Evolutionary conservation across 345 rosid species (phyloP), one percentile per base, ranked within the genome.

Genomic region (Brassica juncea): DNA sequence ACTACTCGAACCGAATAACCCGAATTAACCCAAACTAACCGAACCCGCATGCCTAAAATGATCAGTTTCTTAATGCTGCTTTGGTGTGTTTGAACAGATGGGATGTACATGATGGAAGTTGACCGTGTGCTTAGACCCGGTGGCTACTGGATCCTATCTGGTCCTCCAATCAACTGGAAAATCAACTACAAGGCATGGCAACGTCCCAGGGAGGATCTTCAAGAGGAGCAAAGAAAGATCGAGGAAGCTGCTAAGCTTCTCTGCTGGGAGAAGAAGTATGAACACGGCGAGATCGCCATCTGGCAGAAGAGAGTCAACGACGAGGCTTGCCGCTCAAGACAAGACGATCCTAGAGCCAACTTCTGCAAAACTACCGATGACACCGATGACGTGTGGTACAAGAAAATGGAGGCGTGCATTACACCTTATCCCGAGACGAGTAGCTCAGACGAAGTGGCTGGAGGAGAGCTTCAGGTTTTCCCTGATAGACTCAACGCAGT

Each of bases 51-150:
- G 54, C 54, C 54, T 11, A 47, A 47, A 47, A 14, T 39, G 58
- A 70, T 35, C 9, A 23, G 23, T 49, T 27, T 5, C 9, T 65
- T 6, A 47, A 55, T 31, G 28, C 2, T 21, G 8, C 65, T 77
- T 84, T 58, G 70, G 30, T 61, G 28, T 80, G 25, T 78, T 54
- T 63, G 15, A 66, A 81, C 86, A 95, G 99, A 87, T 85, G 99
- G 99, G 72, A 89, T 80, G 83, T 91, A 93, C 85, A 68, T 95
- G 82, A 93, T 86, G 91, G 99, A 95, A 84, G 98, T 95, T 35
- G 99, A 93, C 82, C 91, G 99, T 47, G 99, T 95, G 77, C 95
- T 93, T 74, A 89, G 99, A 83, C 94, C 97, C 0, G 99, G 99
- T 66, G 99, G 97, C 72, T 95, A 95, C 81, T 95, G 99, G 99